Conservation (phyloP, 495 filamentous ascomycete species). For the Opeltia flavorubescens region DNA sequence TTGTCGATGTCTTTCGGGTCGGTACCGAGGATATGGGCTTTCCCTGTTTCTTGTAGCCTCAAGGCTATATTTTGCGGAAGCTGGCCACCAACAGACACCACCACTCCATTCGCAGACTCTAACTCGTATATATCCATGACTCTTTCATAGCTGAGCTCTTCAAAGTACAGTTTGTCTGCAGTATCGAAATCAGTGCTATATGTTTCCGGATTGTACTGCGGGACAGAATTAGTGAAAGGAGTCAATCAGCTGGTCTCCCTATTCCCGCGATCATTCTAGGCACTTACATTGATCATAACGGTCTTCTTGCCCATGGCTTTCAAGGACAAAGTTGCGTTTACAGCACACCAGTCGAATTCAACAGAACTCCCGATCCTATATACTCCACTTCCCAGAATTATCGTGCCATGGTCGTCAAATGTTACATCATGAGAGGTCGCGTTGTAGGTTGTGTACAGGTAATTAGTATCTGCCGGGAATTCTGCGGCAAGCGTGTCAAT, state of each 20-base stretch:
- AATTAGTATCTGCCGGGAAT: slow-evolving; percentile 95
- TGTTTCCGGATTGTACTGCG: slow-evolving; percentile 84
- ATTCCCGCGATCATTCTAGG: no score
- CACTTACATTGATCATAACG: slow-evolving; percentile 71
- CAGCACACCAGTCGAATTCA: slow-evolving; percentile 98
- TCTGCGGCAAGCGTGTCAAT: slow-evolving; percentile 95
- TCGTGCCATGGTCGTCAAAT: slow-evolving; percentile 83
- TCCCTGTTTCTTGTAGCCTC: slow-evolving; percentile 79
- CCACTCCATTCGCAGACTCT: slow-evolving; percentile 73
- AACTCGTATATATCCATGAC: slow-evolving; percentile 99
- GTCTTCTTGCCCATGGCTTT: slow-evolving; percentile 90
- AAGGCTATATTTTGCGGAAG: slow-evolving; percentile 95
- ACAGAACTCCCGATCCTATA: slow-evolving; percentile 96
- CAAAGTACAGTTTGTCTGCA: slow-evolving; percentile 93
- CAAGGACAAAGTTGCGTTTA: slow-evolving; percentile 79
- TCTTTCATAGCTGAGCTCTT: slow-evolving; percentile 91
- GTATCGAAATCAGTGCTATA: slow-evolving; percentile 82
- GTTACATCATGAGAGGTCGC: slow-evolving; percentile 88
- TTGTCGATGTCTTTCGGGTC: slow-evolving; percentile 90
- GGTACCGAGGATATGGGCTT: slow-evolving; percentile 80
- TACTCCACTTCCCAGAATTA: slow-evolving; percentile 85
- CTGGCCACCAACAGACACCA: slow-evolving; percentile 91
- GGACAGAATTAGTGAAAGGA: no score
- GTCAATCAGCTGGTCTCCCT: no score
- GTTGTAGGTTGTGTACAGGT: slow-evolving; percentile 97